phyloP scores from a whole-genome alignment of 129 eudicot species.

The Helichrysum umbraculigerum region DNA sequence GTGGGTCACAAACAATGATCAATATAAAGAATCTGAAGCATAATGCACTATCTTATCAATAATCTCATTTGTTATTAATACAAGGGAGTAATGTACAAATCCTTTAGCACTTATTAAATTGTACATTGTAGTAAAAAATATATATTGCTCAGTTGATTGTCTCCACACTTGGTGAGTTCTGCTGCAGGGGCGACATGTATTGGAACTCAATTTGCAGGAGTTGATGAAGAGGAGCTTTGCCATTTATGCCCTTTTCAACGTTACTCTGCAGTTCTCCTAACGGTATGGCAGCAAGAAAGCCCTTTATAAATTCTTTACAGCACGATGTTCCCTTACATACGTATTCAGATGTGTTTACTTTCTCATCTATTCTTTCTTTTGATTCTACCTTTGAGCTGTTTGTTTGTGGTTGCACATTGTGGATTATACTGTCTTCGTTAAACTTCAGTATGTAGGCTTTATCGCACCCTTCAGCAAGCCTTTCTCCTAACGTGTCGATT shows the following conservation, averaged over 20 bases:
- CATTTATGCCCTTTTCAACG: slow-evolving; percentile 40
- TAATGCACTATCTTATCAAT: neutral
- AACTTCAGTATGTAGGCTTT: slow-evolving; percentile 58
- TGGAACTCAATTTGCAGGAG: slow-evolving; percentile 66
- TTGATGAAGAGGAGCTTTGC: slow-evolving; percentile 51
- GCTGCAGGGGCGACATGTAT: slow-evolving; percentile 41
- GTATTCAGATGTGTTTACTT: slow-evolving; percentile 18
- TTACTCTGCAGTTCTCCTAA: slow-evolving; percentile 49
- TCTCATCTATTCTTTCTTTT: slow-evolving; percentile 27
- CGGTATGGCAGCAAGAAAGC: slow-evolving; percentile 63
- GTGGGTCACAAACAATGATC: neutral
- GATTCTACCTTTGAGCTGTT: slow-evolving; percentile 28
- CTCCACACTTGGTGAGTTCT: slow-evolving; percentile 32
- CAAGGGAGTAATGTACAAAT: neutral
- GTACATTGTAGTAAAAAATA: neutral
- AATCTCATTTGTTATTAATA: neutral
- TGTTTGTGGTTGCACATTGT: slow-evolving; percentile 31
- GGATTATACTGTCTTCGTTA: slow-evolving; percentile 39
- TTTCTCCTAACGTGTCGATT: slow-evolving; percentile 60
- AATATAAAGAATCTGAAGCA: neutral
- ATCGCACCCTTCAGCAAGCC: slow-evolving; percentile 59
- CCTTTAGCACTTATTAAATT: slow-evolving; percentile 19
- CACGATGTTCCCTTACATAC: slow-evolving; percentile 43
- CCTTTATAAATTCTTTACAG: slow-evolving; percentile 59
- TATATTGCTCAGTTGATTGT: slow-evolving; percentile 21